These are phyloP conservation scores for Aspergillus steynii DNA, from an alignment of 495 filamentous ascomycete genomes.

Conservation along the genomic window DNA sequence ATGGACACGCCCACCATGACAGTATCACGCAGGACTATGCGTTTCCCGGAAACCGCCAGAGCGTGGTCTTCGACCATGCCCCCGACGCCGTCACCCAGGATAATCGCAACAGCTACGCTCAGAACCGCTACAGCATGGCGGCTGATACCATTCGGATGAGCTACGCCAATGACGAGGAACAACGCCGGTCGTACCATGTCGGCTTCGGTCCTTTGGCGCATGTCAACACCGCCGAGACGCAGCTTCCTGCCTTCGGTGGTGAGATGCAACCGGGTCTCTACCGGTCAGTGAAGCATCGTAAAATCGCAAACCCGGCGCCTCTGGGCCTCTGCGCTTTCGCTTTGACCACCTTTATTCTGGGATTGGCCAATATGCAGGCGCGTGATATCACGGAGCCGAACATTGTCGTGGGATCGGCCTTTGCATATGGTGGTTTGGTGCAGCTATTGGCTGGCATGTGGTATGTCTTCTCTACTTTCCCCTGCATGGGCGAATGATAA, in stretches of 20 bases:
- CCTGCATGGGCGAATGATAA: neutral
- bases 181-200: neutral
- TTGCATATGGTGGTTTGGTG: conserved; percentile 73
- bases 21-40: neutral
- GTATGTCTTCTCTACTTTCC: conserved; percentile 50
- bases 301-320: conserved; percentile 76
- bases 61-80: neutral
- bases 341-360: conserved; percentile 82
- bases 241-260: neutral
- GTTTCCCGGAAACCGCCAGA: neutral
- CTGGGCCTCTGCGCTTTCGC: conserved; percentile 79
- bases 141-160: neutral
- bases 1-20: neutral
- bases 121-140: neutral
- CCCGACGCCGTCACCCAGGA: neutral
- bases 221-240: neutral
- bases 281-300: conserved; percentile 55
- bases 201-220: neutral
- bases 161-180: neutral
- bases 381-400: conserved; percentile 54
- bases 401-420: conserved; percentile 63
- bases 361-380: conserved; percentile 67
- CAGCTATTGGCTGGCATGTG: conserved; percentile 90
- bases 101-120: neutral
- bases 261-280: neutral